Evolutionary conservation across 2,329 filamentous ascomycete genomes (phyloP).

Genomic region (Albifimbria verrucaria): DNA sequence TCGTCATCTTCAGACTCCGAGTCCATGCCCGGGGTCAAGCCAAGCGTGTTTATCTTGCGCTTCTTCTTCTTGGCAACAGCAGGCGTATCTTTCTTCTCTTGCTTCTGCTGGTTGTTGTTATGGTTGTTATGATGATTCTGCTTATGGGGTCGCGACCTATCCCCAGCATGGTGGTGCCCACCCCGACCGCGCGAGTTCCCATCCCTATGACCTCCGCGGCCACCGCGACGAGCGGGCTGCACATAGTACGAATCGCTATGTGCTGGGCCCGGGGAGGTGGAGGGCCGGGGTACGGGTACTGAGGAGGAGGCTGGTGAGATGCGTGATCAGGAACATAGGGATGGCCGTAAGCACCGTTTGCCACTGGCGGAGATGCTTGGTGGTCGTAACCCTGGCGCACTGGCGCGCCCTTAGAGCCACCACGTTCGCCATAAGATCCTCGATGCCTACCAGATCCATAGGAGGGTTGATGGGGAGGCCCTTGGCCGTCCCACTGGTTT

Average conservation of each 20-base stretch:
- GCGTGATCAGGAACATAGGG: slow-evolving; percentile 38
- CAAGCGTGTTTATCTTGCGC: slow-evolving; percentile 68
- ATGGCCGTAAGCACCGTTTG: slow-evolving; percentile 33
- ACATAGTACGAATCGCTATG: slow-evolving; percentile 31
- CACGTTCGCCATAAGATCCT: slow-evolving; percentile 44
- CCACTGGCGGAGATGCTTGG: slow-evolving; percentile 28
- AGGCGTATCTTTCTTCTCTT: slow-evolving; percentile 32
- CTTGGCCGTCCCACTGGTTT: slow-evolving; percentile 31
- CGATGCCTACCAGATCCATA: slow-evolving; percentile 38
- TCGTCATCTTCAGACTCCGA: slow-evolving; percentile 65
- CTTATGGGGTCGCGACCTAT: slow-evolving; percentile 36
- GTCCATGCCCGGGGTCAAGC: slow-evolving; percentile 64
- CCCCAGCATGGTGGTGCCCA: slow-evolving; percentile 40
- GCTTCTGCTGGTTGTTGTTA: slow-evolving; percentile 19
- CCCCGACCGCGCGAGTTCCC: slow-evolving; percentile 39
- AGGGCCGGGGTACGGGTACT: slow-evolving; percentile 39
- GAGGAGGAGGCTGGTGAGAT: slow-evolving; percentile 26
- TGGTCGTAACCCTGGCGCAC: slow-evolving; percentile 32
- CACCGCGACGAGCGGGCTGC: slow-evolving; percentile 31
- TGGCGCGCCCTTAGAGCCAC: slow-evolving; percentile 30
- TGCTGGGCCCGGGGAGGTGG: slow-evolving; percentile 31
- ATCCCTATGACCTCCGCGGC: slow-evolving; percentile 33
- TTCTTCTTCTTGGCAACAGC: slow-evolving; percentile 64
- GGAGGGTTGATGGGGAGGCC: slow-evolving; percentile 28
- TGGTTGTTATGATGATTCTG: slow-evolving; percentile 30